Conservation (phyloP, 164 flowering plant species). For the Kalanchoe fedtschenkoi region DNA sequence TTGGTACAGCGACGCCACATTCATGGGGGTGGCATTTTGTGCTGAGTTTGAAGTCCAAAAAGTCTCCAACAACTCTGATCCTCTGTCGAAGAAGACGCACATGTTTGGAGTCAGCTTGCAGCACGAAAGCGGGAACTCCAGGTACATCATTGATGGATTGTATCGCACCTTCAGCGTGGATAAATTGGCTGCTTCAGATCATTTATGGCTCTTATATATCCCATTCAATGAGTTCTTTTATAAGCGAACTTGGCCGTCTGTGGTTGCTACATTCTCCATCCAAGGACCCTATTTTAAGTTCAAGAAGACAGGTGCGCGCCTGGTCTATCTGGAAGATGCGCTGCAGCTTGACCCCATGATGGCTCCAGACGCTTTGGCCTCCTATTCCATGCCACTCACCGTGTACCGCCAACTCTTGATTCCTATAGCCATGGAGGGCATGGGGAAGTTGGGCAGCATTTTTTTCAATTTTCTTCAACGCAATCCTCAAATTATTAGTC, state of each 20-base stretch:
- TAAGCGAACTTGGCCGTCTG: constrained; percentile 1
- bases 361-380: background rate
- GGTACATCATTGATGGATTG: background rate
- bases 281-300: constrained; percentile 3
- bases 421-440: constrained; percentile 1
- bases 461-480: background rate
- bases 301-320: constrained; percentile 1
- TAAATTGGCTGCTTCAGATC: constrained; percentile 4
- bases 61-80: background rate
- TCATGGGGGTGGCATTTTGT: constrained; percentile 1
- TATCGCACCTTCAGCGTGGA: background rate
- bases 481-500: background rate
- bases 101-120: constrained; percentile 2
- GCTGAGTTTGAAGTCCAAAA: constrained; percentile 7
- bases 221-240: constrained; percentile 1
- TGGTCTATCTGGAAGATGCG: background rate
- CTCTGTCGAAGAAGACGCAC: background rate
- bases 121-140: background rate
- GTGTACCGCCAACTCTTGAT: background rate
- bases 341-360: background rate
- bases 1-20: constrained; percentile 2
- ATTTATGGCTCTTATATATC: background rate
- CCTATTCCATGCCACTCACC: background rate
- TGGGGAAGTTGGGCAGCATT: background rate
- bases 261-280: constrained; percentile 2